Base-by-base conservation (phyloP, 768 basidiomycete species). In the Cystofilobasidium bisporidii region DNA sequence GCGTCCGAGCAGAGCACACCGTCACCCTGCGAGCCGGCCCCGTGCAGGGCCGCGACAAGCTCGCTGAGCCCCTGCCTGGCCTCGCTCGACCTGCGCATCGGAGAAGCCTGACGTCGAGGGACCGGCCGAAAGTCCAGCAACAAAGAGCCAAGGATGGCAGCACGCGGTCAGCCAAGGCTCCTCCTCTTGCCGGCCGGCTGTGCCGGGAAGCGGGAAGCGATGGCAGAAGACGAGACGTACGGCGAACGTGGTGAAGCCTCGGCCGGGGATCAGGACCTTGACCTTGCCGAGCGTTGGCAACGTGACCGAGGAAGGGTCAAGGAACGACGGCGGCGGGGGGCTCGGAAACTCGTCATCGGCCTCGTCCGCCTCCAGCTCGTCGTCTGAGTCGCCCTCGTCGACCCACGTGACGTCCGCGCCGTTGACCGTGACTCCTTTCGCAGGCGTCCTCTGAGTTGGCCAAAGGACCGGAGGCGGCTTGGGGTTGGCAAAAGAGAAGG, bases 401-500 rank as follows among this genome's bases (percentile, higher is more conserved):
- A 60, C 60, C 28, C 32, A 43, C 9, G 43, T 60, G 6, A 17
- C 28, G 1, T 64, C 56, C 28, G 32, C 28, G 22, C 48, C 66
- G 18, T 38, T 32, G 58, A 30, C 24, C 30, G 28, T 4, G 3
- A 15, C 30, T 2, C 4, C 18, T 2, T 36, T 1, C n/a, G 32
- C 26, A 22, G 67, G 14, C 33, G 9, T 22, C 33, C 30, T 0
- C 40, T 28, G 18, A 0, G 32, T n/a, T 33, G 26, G 20, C 33
- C 20, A 30, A n/a, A 33, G n/a, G 33, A 38, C 43, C 11, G 41
- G 57, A 1, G 45, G 63, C n/a, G 63, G 36, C 11, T 41, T 28
- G 47, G 61, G 65, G 64, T 62, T 84, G 85, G 48, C 22, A 85
- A 84, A 75, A 87, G 93, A 72, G 81, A 82, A 28, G 63, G 77